phyloP scores from a whole-genome alignment of 1,284 basidiomycete species.

The Termitomyces sp. region DNA sequence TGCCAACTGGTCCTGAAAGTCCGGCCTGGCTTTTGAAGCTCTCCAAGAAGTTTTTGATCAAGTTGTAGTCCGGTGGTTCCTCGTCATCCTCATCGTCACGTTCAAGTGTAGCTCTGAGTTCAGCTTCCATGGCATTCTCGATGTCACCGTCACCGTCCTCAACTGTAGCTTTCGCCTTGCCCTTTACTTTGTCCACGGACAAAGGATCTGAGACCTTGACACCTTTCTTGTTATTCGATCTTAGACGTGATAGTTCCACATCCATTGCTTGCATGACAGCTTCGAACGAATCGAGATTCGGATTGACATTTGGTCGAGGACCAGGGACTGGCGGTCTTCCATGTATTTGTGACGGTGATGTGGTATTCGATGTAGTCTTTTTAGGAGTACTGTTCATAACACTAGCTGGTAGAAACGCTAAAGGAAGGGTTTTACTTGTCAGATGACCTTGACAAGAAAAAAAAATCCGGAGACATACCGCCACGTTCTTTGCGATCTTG shows the following conservation, averaged over 20 bases:
- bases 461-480: constrained; percentile 42
- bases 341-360: constrained; percentile 1
- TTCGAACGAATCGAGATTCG: constrained; percentile 86
- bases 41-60: constrained; percentile 94
- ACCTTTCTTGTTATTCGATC: constrained; percentile 22
- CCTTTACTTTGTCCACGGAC: constrained; percentile 32
- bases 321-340: constrained; percentile 23
- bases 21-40: constrained; percentile 90
- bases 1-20: constrained; percentile 83
- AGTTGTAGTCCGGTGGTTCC: constrained; percentile 67
- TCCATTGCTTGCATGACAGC: constrained; percentile 95
- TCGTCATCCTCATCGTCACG: constrained; percentile 49
- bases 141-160: constrained; percentile 58
- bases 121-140: constrained; percentile 81
- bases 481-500: constrained; percentile 69
- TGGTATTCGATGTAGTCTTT: constrained; percentile 7
- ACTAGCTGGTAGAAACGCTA: constrained; percentile 67
- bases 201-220: constrained; percentile 10
- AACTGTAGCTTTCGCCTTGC: constrained; percentile 22
- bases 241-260: constrained; percentile 57
- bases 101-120: constrained; percentile 66
- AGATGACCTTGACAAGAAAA: not conserved
- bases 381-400: constrained; percentile 20
- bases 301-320: constrained; percentile 44
- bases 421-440: not conserved